These are phyloP conservation scores for Phragmites australis DNA, from an alignment of 176 grass and related monocot species.

Conservation along the genomic window DNA sequence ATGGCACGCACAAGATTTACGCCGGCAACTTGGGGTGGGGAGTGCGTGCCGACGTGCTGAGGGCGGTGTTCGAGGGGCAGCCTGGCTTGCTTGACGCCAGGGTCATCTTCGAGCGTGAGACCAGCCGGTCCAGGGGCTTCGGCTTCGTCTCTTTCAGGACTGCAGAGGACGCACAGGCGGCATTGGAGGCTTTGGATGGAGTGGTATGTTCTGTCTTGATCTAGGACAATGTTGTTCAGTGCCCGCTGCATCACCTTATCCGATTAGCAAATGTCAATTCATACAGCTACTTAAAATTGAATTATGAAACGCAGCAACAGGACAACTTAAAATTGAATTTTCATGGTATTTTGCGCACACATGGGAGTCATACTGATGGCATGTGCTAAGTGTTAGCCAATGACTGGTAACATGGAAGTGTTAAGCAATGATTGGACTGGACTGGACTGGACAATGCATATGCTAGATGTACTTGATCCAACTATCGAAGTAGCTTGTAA, in stretches of 20 bases:
- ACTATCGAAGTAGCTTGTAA: background rate
- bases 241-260: background rate
- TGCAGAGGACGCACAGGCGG: slow-evolving; percentile 60
- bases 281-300: background rate
- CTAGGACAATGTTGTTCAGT: background rate
- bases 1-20: slow-evolving; percentile 83
- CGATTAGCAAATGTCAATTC: background rate
- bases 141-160: slow-evolving; percentile 80
- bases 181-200: slow-evolving; percentile 72
- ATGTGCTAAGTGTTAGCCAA: background rate
- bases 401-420: background rate
- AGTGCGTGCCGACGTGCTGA: slow-evolving; percentile 63
- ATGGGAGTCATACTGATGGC: background rate
- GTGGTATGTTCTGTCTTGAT: slow-evolving; percentile 45
- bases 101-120: slow-evolving; percentile 77
- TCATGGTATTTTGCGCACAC: slow-evolving; percentile 4
- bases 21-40: slow-evolving; percentile 90
- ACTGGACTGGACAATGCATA: background rate
- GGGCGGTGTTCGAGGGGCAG: slow-evolving; percentile 54
- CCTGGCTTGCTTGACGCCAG: slow-evolving; percentile 64
- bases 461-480: background rate
- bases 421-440: background rate
- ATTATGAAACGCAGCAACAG: background rate
- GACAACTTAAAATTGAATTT: background rate
- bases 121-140: slow-evolving; percentile 74